Conservation (phyloP, 768 basidiomycete species). For the Tulasnella sp. region DNA sequence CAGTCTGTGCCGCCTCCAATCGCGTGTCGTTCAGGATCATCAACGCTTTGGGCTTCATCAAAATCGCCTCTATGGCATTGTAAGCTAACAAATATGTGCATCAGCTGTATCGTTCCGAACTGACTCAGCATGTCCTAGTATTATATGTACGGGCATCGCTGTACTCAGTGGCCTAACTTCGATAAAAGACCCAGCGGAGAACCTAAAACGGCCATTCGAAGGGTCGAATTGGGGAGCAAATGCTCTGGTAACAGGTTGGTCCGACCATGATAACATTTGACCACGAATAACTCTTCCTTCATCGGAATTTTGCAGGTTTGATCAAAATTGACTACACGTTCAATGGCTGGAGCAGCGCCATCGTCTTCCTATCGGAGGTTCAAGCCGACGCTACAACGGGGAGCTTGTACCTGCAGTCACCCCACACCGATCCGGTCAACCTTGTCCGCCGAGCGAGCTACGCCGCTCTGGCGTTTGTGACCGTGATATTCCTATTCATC, state of each 20-base stretch:
- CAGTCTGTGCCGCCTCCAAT: background rate
- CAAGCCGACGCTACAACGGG: background rate
- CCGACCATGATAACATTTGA: too few relatives aligned
- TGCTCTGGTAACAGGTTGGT: constrained; percentile 16
- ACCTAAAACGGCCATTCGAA: constrained; percentile 26
- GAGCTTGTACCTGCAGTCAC: background rate
- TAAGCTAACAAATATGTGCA: background rate
- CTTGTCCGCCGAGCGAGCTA: constrained; percentile 39
- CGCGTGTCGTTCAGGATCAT: background rate
- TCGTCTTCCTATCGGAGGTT: constrained; percentile 38
- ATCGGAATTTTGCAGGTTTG: constrained; percentile 18
- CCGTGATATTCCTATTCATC: constrained; percentile 38
- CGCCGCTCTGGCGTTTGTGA: constrained; percentile 38
- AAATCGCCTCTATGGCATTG: background rate
- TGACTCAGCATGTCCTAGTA: too few relatives aligned
- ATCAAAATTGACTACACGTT: constrained; percentile 27
- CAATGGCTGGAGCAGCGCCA: constrained; percentile 33
- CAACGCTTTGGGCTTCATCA: background rate
- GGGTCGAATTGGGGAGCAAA: constrained; percentile 25
- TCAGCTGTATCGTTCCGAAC: too few relatives aligned
- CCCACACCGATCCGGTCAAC: constrained; percentile 33
- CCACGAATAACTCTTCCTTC: too few relatives aligned
- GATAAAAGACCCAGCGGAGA: constrained; percentile 25
- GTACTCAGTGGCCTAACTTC: constrained; percentile 23
- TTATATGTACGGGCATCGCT: constrained; percentile 19